A percentile compares a stretch with the other conserved stretches of the same genome.
These are phyloP conservation scores for Dryas integrifolia DNA, from an alignment of 331 rosid genomes.

Conservation along the genomic window DNA sequence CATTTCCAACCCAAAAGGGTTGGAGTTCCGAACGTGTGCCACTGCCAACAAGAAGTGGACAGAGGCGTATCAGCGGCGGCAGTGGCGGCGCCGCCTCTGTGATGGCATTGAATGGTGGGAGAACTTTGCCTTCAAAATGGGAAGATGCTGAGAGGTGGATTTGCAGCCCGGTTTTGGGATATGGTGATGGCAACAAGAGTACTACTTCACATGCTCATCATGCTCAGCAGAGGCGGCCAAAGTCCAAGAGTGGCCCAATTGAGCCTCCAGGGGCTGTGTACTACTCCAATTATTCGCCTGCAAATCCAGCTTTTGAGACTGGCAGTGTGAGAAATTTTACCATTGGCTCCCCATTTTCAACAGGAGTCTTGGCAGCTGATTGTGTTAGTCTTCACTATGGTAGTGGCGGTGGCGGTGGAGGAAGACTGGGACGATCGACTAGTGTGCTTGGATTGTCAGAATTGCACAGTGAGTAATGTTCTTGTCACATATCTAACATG, in stretches of 20 bases:
- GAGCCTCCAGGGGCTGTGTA: slow-evolving; percentile 44
- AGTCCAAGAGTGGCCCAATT: slow-evolving; percentile 91
- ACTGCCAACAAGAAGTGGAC: slow-evolving; percentile 23
- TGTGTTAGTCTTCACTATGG: slow-evolving; percentile 44
- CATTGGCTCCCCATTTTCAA: slow-evolving; percentile 58
- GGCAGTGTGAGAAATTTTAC: slow-evolving; percentile 39
- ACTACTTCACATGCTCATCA: slow-evolving; percentile 36
- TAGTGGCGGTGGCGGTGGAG: slow-evolving; percentile 27
- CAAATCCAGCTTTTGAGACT: slow-evolving; percentile 40
- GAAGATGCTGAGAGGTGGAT: slow-evolving; percentile 99
- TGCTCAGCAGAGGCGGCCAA: slow-evolving; percentile 52
- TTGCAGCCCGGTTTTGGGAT: slow-evolving; percentile 64
- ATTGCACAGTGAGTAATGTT: slow-evolving; percentile 26
- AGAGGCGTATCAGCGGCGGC: slow-evolving; percentile 16
- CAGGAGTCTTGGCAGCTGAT: slow-evolving; percentile 72
- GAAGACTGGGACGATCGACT: slow-evolving; percentile 15
- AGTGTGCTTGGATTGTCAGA: slow-evolving; percentile 53
- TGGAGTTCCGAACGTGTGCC: slow-evolving; percentile 77
- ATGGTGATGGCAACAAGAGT: slow-evolving; percentile 31
- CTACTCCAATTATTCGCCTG: slow-evolving; percentile 49
- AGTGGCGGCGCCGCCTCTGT: slow-evolving; percentile 35
- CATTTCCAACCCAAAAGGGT: slow-evolving; percentile 64
- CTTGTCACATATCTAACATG: neutral
- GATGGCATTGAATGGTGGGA: slow-evolving; percentile 66
- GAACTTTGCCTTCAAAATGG: slow-evolving; percentile 88